Evolutionary conservation across 352 stramenopile species (phyloP).

Genomic region (Blastocystis sp.): DNA sequence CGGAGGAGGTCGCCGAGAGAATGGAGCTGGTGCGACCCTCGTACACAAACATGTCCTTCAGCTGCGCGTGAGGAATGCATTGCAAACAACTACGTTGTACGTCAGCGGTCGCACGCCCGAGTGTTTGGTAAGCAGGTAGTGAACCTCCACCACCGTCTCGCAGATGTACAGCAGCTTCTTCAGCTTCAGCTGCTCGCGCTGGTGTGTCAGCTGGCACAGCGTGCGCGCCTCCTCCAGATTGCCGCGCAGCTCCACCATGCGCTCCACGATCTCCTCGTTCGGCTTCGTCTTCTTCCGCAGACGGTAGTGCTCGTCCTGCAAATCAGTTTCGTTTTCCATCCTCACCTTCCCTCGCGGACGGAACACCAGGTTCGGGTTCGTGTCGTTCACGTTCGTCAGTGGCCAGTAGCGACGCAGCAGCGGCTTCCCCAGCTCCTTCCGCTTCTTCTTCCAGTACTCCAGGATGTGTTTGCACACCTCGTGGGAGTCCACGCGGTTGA

Average conservation of each 20-base stretch:
- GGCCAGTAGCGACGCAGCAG: constrained; percentile 86
- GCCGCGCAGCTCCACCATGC: neutral
- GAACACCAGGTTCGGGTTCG: constrained; percentile 90
- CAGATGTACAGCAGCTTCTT: constrained; percentile 46
- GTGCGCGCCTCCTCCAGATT: neutral
- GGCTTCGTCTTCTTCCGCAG: constrained; percentile 27
- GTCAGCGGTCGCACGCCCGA: neutral
- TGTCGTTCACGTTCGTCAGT: constrained; percentile 84
- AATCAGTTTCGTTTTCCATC: neutral
- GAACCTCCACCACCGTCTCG: constrained; percentile 22
- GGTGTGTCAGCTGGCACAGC: neutral
- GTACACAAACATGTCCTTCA: constrained; percentile 38
- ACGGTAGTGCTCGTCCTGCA: constrained; percentile 8
- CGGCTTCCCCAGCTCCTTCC: constrained; percentile 76
- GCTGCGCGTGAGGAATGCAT: neutral
- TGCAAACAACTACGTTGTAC: neutral
- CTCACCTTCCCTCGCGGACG: constrained; percentile 81
- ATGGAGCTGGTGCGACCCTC: constrained; percentile 20
- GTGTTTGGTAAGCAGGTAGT: neutral
- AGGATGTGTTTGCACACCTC: constrained; percentile 72
- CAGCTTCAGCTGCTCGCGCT: constrained; percentile 15
- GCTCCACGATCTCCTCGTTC: constrained; percentile 8
- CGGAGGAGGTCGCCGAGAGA: neutral
- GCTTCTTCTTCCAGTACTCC: constrained; percentile 87
- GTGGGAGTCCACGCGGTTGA: constrained; percentile 25